These are phyloP conservation scores for Pinguiococcus pyrenoidosus DNA, from an alignment of 108 stramenopile species.

Conservation along the genomic window DNA sequence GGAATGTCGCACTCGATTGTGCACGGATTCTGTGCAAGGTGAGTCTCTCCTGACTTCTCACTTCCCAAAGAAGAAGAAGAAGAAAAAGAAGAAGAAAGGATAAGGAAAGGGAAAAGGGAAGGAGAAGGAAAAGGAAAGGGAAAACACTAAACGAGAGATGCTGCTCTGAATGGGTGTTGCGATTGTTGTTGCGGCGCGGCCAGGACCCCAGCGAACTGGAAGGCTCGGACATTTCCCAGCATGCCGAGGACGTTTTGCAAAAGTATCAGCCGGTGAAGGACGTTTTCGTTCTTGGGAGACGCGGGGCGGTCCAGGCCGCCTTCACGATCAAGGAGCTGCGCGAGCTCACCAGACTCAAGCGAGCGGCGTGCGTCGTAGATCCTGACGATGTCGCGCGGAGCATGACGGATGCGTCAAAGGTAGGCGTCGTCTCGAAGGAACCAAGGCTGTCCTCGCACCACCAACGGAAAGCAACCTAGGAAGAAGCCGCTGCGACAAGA, in stretches of 20 bases:
- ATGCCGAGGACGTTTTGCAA: conserved; percentile 54
- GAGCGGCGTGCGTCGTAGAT: conserved; percentile 47
- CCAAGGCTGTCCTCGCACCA: not conserved
- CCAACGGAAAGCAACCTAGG: not conserved
- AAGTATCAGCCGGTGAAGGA: conserved; percentile 8
- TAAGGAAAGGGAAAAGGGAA: no score
- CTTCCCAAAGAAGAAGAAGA: no score
- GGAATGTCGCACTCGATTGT: conserved; percentile 93
- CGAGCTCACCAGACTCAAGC: conserved; percentile 67
- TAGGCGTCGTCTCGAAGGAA: no score
- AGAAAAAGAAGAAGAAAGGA: no score
- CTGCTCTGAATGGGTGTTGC: no score
- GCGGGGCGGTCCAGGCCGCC: conserved; percentile 90
- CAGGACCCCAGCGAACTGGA: conserved; percentile 43
- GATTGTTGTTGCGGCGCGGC: not conserved
- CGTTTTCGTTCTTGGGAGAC: conserved; percentile 70
- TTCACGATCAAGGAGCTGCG: conserved; percentile 97
- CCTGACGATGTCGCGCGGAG: conserved; percentile 66
- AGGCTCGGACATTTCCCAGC: conserved; percentile 63
- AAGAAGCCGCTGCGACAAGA: conserved; percentile 11
- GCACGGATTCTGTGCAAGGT: conserved; percentile 75
- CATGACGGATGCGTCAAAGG: conserved; percentile 53
- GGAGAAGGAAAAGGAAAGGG: no score
- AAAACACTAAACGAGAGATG: no score
- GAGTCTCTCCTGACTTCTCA: no score